These are phyloP conservation scores for Xylariales sp. DNA, from an alignment of 2,329 filamentous ascomycete species.

Conservation along the genomic window DNA sequence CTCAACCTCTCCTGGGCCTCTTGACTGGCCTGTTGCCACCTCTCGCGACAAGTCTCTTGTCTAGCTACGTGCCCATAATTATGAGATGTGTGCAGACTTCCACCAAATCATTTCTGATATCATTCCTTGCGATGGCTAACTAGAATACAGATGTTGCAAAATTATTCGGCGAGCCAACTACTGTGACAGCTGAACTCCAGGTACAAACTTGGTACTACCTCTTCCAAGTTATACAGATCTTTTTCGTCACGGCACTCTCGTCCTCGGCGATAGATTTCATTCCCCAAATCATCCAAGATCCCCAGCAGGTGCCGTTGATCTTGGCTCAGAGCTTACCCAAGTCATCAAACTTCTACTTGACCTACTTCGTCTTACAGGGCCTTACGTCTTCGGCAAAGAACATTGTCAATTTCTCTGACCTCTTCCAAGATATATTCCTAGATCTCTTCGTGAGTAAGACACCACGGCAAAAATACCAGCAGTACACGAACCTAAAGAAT, in stretches of 20 bases:
- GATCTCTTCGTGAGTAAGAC: conserved; percentile 66
- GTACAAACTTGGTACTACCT: conserved; percentile 78
- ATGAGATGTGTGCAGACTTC: conserved; percentile 55
- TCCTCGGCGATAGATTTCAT: conserved; percentile 46
- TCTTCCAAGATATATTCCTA: conserved; percentile 59
- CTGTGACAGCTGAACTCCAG: conserved; percentile 68
- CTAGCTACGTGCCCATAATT: conserved; percentile 75
- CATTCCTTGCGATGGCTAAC: conserved; percentile 9
- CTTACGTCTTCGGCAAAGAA: conserved; percentile 62
- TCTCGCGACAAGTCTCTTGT: conserved; percentile 73
- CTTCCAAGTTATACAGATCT: conserved; percentile 80
- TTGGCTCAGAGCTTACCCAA: conserved; percentile 61
- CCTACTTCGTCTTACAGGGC: conserved; percentile 73
- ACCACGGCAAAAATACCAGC: conserved; percentile 64
- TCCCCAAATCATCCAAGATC: conserved; percentile 21
- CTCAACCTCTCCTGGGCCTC: conserved; percentile 65
- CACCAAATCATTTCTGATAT: not conserved
- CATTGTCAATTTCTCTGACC: conserved; percentile 56
- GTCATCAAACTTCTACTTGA: conserved; percentile 73
- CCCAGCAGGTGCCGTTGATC: conserved; percentile 35
- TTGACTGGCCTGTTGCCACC: conserved; percentile 81
- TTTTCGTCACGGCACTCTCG: conserved; percentile 74
- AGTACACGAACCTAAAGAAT: conserved; percentile 56
- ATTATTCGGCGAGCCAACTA: conserved; percentile 65
- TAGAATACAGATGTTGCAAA: conserved; percentile 57